phyloP scores from a whole-genome alignment of 1,139 yeast genomes.

The Protomyces lactucae-debilis region DNA sequence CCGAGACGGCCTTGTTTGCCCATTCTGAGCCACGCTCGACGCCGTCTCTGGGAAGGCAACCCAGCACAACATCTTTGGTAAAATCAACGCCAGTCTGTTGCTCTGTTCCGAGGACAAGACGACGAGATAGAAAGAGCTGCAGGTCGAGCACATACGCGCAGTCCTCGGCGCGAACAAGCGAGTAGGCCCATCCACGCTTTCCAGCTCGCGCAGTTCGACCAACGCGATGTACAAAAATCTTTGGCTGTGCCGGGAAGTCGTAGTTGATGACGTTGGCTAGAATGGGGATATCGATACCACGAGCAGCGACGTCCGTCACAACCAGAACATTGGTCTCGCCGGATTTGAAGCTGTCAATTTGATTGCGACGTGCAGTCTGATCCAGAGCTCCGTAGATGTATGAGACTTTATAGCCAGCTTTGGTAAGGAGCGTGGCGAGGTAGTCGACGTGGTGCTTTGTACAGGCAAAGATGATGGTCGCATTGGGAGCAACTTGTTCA shows the following conservation, averaged over 20 bases:
- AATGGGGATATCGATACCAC: slow-evolving; percentile 98
- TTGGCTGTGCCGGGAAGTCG: slow-evolving; percentile 85
- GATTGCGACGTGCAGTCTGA: slow-evolving; percentile 90
- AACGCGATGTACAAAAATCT: slow-evolving; percentile 91
- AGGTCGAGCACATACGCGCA: slow-evolving; percentile 84
- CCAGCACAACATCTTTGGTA: slow-evolving; percentile 73
- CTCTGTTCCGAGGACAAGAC: slow-evolving; percentile 52
- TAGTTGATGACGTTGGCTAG: slow-evolving; percentile 90
- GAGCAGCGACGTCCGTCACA: slow-evolving; percentile 97
- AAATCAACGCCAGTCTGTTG: slow-evolving; percentile 46
- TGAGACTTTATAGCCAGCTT: slow-evolving; percentile 79
- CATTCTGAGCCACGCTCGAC: slow-evolving; percentile 72
- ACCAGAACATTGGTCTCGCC: slow-evolving; percentile 81
- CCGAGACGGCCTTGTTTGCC: slow-evolving; percentile 55
- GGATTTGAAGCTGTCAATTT: slow-evolving; percentile 73
- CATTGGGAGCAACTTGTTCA: slow-evolving; percentile 71
- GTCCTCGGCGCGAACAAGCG: slow-evolving; percentile 79
- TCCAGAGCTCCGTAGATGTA: slow-evolving; percentile 92
- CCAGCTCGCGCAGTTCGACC: slow-evolving; percentile 99
- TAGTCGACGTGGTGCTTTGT: slow-evolving; percentile 98
- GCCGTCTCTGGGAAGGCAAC: slow-evolving; percentile 68
- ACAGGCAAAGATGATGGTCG: slow-evolving; percentile 92
- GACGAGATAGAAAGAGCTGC: slow-evolving; percentile 83
- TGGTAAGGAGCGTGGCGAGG: slow-evolving; percentile 60
- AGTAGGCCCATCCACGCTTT: slow-evolving; percentile 94